Conservation (phyloP, 2,329 filamentous ascomycete genomes). For the Hypoxylon sp. region DNA sequence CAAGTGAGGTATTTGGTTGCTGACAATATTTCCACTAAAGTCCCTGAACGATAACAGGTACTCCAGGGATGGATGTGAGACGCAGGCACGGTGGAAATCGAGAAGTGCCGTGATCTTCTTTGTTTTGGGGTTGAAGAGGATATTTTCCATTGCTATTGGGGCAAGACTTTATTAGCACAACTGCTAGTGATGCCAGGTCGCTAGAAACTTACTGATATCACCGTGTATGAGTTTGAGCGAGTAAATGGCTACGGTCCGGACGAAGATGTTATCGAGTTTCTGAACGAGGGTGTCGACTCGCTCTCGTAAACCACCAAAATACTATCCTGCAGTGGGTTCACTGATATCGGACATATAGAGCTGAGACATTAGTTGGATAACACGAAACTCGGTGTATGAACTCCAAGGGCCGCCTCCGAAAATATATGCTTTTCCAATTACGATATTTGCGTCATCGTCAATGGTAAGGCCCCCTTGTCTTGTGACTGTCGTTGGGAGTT, state of each 20-base stretch:
- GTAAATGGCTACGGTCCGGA: not conserved
- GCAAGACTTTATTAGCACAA: not conserved
- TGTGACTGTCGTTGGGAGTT: not conserved
- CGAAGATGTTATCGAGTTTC: not conserved
- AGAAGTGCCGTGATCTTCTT: conserved; percentile 3
- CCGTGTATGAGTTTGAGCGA: not conserved
- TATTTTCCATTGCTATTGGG: not conserved
- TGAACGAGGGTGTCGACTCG: not conserved
- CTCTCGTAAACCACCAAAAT: not conserved
- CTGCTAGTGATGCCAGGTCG: not conserved
- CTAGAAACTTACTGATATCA: not conserved
- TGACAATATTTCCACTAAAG: not conserved
- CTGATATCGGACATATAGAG: not conserved
- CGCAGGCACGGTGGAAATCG: not conserved
- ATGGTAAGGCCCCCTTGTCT: not conserved
- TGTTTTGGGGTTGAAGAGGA: not conserved
- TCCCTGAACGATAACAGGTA: not conserved
- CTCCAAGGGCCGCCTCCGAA: not conserved
- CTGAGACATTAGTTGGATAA: not conserved
- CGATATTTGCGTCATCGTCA: not conserved
- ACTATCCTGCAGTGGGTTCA: not conserved
- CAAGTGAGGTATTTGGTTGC: not conserved
- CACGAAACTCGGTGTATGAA: not conserved
- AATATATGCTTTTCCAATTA: not conserved
- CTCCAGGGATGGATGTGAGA: not conserved